Evolutionary conservation across 179 eudicot genomes (phyloP).

Genomic region (Silene vulgaris): DNA sequence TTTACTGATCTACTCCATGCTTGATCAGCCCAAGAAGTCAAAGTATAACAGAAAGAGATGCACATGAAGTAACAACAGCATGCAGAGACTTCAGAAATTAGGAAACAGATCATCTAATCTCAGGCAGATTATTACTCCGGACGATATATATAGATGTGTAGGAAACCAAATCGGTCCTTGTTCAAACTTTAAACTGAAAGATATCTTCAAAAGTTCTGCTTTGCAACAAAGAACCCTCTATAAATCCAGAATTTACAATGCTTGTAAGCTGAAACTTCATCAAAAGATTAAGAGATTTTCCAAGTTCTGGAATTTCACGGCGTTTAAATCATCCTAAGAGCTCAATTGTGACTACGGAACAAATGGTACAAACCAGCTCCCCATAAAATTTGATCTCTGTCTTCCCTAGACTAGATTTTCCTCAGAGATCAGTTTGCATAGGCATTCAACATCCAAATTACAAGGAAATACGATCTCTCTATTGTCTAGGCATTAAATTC

Average conservation of each 20-base stretch:
- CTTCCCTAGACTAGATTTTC: background rate
- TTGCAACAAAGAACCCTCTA: background rate
- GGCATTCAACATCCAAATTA: background rate
- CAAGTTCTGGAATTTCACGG: background rate
- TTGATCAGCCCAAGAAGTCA: background rate
- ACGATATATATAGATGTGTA: background rate
- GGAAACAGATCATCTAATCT: background rate
- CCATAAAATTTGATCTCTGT: background rate
- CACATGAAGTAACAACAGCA: background rate
- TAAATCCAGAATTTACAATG: no score
- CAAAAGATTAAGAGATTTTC: background rate
- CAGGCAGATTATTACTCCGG: background rate
- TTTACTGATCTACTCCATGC: background rate
- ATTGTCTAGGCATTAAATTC: background rate
- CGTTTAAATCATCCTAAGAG: background rate
- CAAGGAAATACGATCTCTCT: conserved; percentile 9
- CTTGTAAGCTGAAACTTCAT: background rate
- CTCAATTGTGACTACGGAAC: background rate
- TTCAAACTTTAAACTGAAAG: background rate
- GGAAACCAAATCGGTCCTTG: background rate
- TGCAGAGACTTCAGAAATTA: background rate
- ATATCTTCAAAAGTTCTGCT: background rate
- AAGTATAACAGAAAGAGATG: background rate
- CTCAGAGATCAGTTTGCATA: background rate
- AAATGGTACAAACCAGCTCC: background rate